Evolutionary conservation across 2,329 filamentous ascomycete genomes (phyloP), one percentile per base, ranked within the genome.

Genomic region (Beauveria medogensis): DNA sequence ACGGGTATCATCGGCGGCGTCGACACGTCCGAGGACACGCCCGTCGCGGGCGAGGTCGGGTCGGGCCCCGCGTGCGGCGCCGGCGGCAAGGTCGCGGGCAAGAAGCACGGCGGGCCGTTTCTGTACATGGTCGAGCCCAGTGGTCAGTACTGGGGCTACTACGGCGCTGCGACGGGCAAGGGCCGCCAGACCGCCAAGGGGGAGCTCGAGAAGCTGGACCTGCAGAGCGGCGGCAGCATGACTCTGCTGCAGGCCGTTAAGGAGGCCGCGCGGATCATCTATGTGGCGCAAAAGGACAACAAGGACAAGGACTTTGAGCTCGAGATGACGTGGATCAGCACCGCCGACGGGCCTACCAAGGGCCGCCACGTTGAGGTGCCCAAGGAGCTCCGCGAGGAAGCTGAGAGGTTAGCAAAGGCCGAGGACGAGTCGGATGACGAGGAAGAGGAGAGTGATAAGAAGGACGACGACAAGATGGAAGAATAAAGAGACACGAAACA

Each of bases 231-330:
- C 60, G 89, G 86, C 60, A 88, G 82, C 55, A 82, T 97, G 59
- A 90, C 88, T 64, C 80, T 99, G 63, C 80, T 89, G 71, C 87
- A 97, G 71, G 94, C 89, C 55, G 91, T 99, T 71, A 97, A 96
- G 82, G 90, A 97, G 80, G 94, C 94, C 40, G 94, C 94, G 61
- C 82, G 92, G 64, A 99, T 99, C 77, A 97, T 99, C 77, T 95
- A 97, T 74, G 86, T 96, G 63, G 92, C 93, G 54, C 94, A 99
- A 73, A 94, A 97, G 75, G 94, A 99, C 75, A 97, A 93, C 82
- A 97, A 97, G 80, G 94, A 97, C 78, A 99, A 99, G 82, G 94
- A 97, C 66, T 99, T 97, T 71, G 94, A 99, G 85, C 82, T 99
- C 63, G 94, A 99, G 80, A 95, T 99, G 92, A 96, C 91, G 63